phyloP scores from a whole-genome alignment of 345 rosid species.

The Arabis hirsuta region DNA sequence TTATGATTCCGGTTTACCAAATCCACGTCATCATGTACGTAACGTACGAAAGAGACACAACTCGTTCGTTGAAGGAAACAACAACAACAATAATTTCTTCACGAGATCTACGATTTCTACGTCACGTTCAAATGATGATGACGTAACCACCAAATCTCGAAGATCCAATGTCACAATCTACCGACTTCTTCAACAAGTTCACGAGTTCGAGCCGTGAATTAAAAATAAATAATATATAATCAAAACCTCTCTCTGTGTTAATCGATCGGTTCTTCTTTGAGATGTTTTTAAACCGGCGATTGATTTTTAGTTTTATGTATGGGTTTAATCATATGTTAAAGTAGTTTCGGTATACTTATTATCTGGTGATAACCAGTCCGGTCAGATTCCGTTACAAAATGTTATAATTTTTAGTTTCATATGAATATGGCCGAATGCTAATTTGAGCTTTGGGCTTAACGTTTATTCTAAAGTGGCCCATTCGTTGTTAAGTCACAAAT shows the following conservation, averaged over 20 bases:
- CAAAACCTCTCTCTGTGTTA: not conserved
- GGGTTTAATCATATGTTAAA: conserved; percentile 13
- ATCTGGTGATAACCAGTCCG: conserved; percentile 26
- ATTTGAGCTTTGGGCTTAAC: not conserved
- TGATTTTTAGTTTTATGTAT: conserved; percentile 14
- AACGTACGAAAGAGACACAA: conserved; percentile 44
- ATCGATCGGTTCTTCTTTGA: conserved; percentile 19
- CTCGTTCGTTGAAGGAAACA: conserved; percentile 33
- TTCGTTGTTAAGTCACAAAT: not conserved
- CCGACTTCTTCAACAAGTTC: conserved; percentile 38
- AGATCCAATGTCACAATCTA: conserved; percentile 36
- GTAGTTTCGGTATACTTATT: conserved; percentile 41
- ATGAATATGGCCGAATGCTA: not conserved
- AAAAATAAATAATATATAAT: not conserved
- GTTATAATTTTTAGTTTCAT: not conserved
- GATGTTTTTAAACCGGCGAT: conserved; percentile 24
- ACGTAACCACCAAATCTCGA: conserved; percentile 29
- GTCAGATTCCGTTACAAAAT: conserved; percentile 32
- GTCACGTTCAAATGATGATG: conserved; percentile 28
- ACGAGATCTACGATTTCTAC: conserved; percentile 27
- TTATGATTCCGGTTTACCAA: conserved; percentile 3
- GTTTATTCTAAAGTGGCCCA: not conserved
- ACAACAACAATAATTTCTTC: conserved; percentile 16
- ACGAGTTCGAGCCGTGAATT: conserved; percentile 32
- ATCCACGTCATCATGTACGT: conserved; percentile 43